Base-by-base conservation (phyloP, 306 rosid species). In the Rosa rugosa region DNA sequence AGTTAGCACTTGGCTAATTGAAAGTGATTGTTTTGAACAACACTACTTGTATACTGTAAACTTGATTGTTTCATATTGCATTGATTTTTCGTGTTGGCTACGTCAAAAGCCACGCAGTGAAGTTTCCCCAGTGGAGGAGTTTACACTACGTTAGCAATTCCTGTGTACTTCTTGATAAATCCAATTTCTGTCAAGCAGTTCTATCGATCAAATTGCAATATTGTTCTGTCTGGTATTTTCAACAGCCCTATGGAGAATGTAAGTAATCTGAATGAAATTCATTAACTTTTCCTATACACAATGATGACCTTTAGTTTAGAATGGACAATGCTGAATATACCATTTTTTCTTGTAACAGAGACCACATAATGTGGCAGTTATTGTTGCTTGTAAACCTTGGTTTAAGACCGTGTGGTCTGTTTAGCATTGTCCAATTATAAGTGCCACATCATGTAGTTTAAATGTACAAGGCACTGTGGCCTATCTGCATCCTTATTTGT, bases 231-330 rank as follows among this genome's bases (percentile, higher is more conserved):
- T n/a, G n/a, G n/a, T n/a, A n/a, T n/a, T n/a, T n/a, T n/a, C n/a
- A n/a, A n/a, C n/a, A n/a, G n/a, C n/a, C n/a, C n/a, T n/a, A n/a
- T 93, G 72, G 99, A 95, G 82, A 92, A 95, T 85, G 99, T 92
- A 90, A 91, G 97, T 86, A 18, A 49, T 41, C 44, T 41, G 41
- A 63, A 34, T 34, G 27, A 34, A 64, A 31, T 27, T 45, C 1
- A 40, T 18, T 40, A 56, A 42, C 7, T 31, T 12, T 31, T 38
- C 25, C 20, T 4, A 31, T 46, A 64, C 18, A 11, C 68, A 80
- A 68, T 31, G 80, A 44, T 38, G 10, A 13, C 67, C 22, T 75
- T 11, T 25, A 25, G 1, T 11, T 69, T 51, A 31, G 36, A 22
- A 23, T 27, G 40, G 14, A 8, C 11, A 66, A 31, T 65, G 46